Evolutionary conservation across 192 early-diverging fungal species (phyloP).

Genomic region (Pilaira anomala): DNA sequence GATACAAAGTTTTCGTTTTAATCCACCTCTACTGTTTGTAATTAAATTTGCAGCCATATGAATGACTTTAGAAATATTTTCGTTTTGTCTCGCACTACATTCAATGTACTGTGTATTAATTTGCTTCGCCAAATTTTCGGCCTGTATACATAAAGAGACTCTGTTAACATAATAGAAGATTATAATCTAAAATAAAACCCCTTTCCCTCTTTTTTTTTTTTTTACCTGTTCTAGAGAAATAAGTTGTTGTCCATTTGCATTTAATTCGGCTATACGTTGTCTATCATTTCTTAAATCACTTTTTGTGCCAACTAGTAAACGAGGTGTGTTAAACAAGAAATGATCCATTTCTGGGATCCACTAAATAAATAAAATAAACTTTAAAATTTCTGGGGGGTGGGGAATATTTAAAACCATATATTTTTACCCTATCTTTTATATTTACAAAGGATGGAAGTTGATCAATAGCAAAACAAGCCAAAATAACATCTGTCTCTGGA

Average conservation of each 20-base stretch:
- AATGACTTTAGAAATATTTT: conserved; percentile 3
- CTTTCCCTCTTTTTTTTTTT: neutral
- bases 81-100: conserved; percentile 5
- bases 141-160: conserved; percentile 3
- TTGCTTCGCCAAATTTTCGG: conserved; percentile 1
- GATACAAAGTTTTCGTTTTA: neutral
- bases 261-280: conserved; percentile 73
- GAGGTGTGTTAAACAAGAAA: conserved; percentile 78
- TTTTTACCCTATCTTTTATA: conserved; percentile 16
- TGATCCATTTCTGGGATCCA: conserved; percentile 88
- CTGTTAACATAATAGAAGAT: no score
- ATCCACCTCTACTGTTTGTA: neutral
- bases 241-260: conserved; percentile 15
- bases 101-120: conserved; percentile 12
- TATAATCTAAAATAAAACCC: neutral
- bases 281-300: conserved; percentile 84
- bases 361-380: conserved; percentile 30
- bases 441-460: conserved; percentile 21
- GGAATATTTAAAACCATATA: no score
- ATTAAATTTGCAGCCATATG: neutral
- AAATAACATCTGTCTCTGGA: conserved; percentile 66
- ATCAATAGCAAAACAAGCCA: conserved; percentile 21
- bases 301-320: conserved; percentile 87
- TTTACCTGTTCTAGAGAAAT: conserved; percentile 1
- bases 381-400: no score